Evolutionary conservation across 352 stramenopile species (phyloP).

Genomic region (Phytophthora pini): DNA sequence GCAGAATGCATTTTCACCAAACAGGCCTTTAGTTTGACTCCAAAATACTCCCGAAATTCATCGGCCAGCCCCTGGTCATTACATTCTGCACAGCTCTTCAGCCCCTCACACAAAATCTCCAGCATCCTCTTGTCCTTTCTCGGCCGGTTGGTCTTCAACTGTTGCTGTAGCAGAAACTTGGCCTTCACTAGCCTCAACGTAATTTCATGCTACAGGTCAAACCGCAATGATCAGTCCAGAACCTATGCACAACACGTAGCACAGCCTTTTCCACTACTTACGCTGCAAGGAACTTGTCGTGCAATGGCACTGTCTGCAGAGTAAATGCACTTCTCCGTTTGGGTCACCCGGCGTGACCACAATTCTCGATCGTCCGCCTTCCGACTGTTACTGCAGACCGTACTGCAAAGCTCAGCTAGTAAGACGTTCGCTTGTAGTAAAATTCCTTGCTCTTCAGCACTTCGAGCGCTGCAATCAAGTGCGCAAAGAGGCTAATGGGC

Average conservation of each 20-base stretch:
- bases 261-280: conserved; percentile 3
- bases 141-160: conserved; percentile 46
- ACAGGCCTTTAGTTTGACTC: conserved; percentile 52
- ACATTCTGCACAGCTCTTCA: conserved; percentile 38
- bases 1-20: conserved; percentile 62
- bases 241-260: not conserved
- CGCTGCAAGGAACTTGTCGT: conserved; percentile 26
- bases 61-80: not conserved
- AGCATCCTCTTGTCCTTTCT: conserved; percentile 51
- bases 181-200: conserved; percentile 55
- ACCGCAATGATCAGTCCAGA: conserved; percentile 13
- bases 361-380: conserved; percentile 57
- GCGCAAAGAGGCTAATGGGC: conserved; percentile 41
- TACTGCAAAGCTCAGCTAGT: conserved; percentile 64
- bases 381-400: conserved; percentile 44
- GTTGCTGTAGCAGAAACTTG: conserved; percentile 59
- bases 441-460: conserved; percentile 29
- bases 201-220: conserved; percentile 40
- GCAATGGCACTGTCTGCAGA: conserved; percentile 28
- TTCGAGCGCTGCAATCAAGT: conserved; percentile 20
- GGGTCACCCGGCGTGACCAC: conserved; percentile 56
- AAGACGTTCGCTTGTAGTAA: conserved; percentile 49
- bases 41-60: conserved; percentile 58
- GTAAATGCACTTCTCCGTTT: conserved; percentile 53
- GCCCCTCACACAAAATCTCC: conserved; percentile 57